Evolutionary conservation across 2,329 filamentous ascomycete species (phyloP), one percentile per base, ranked within the genome.

Genomic region (Escovopsis sp.): DNA sequence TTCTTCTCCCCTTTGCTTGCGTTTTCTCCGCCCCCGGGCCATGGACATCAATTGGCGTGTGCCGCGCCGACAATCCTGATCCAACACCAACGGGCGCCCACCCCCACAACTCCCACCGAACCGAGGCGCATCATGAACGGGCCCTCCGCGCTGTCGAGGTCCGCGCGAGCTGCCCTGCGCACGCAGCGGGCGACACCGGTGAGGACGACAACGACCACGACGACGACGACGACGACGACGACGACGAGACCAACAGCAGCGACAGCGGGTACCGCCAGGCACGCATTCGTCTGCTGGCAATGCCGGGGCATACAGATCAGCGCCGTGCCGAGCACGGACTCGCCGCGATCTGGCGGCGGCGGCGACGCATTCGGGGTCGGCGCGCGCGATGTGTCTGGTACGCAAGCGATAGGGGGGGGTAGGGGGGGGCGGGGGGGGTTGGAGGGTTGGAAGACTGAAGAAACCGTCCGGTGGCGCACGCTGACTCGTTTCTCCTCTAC

Each of bases 301-400:
- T 76, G 74, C 59, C 66, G 77, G 55, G 57, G 63, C 40, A 75
- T 81, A 38, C 76, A 79, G 54, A 77, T 81, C 63, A 76, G 71
- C 57, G 66, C 76, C 40, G 65, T 72, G 42, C 74, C 76, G 30
- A 74, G 70, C 43, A 74, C 69, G 31, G 71, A 76, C 47, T 65
- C 70, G 39, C 66, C 72, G 41, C 61, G 59, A 40, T 57, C 65
- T 36, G 20, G 20, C 20, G 62, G 62, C 44, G 62, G 64, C 47
- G 62, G 64, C 48, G 75, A 79, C 65, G 69, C 69, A 34, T 76
- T 80, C 51, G 70, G 72, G 49, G 62, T 64, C 47, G 54, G 59
- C 13, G 57, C 59, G 20, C 61, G 67, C 50, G 70, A 75, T 50
- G 61, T 65, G 39, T 65, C 73, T 40, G 72, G 72, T 76, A 65